Percentiles rank a stretch among this genome's conserved stretches.
These are phyloP conservation scores for Penicillium palitans DNA, from an alignment of 2,329 filamentous ascomycete species.

Conservation along the genomic window DNA sequence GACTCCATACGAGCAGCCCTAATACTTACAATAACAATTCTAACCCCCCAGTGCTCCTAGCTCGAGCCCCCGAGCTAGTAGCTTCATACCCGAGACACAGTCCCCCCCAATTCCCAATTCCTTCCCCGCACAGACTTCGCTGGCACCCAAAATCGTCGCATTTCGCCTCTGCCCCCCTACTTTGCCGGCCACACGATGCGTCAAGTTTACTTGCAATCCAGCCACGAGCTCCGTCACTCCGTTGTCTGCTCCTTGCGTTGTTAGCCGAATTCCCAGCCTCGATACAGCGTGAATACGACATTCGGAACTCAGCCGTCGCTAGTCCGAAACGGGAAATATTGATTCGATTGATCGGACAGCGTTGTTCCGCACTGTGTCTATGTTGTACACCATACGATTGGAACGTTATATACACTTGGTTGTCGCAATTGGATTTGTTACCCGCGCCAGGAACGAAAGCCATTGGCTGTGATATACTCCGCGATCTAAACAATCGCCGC, in stretches of 20 bases:
- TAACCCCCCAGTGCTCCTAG: background rate
- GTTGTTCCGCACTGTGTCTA: background rate
- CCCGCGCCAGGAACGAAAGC: background rate
- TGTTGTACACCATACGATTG: background rate
- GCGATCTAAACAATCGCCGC: background rate
- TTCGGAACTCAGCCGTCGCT: background rate
- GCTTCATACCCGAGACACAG: slow-evolving; percentile 2
- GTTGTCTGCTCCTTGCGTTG: slow-evolving; percentile 26
- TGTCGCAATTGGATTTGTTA: background rate
- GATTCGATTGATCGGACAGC: slow-evolving; percentile 16
- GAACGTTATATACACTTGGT: background rate
- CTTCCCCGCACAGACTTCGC: slow-evolving; percentile 19
- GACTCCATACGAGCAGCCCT: background rate
- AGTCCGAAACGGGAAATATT: slow-evolving; percentile 7
- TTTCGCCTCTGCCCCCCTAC: slow-evolving; percentile 18
- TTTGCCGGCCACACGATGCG: slow-evolving; percentile 39
- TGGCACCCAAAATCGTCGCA: slow-evolving; percentile 23
- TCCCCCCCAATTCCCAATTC: background rate
- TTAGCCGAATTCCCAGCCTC: slow-evolving; percentile 16
- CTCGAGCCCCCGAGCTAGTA: slow-evolving; percentile 1
- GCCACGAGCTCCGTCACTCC: slow-evolving; percentile 17
- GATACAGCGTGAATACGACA: background rate
- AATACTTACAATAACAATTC: slow-evolving; percentile 8
- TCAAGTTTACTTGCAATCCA: slow-evolving; percentile 23
- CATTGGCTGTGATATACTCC: background rate